These are phyloP conservation scores for Termitomyces sp. DNA, from an alignment of 768 basidiomycete species.

Conservation along the genomic window DNA sequence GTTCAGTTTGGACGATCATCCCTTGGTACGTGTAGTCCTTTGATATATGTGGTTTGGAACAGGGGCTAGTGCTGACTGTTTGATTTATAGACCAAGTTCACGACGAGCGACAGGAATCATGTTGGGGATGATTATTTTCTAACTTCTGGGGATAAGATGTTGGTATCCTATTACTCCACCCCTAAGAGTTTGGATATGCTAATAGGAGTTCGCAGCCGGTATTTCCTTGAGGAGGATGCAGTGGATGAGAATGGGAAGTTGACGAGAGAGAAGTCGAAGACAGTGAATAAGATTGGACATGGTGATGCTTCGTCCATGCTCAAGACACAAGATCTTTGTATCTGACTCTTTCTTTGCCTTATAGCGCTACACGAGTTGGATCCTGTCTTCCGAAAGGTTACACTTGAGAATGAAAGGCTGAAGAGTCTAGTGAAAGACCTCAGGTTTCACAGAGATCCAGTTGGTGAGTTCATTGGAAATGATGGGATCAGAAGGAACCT, in stretches of 20 bases:
- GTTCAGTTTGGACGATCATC: conserved; percentile 75
- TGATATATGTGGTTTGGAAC: background rate
- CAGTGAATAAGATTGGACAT: conserved; percentile 95
- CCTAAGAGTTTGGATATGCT: background rate
- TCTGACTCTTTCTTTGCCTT: background rate
- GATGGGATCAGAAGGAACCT: background rate
- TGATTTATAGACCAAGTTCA: conserved; percentile 74
- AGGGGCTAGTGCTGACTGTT: background rate
- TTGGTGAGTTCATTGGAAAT: conserved; percentile 39
- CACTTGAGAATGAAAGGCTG: conserved; percentile 73
- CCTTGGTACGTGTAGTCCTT: conserved; percentile 46
- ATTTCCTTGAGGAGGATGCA: conserved; percentile 90
- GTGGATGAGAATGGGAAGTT: conserved; percentile 66
- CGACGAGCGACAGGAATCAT: conserved; percentile 70
- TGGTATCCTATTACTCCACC: conserved; percentile 7
- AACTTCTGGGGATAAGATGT: conserved; percentile 88
- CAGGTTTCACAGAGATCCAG: conserved; percentile 79
- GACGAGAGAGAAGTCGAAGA: conserved; percentile 60
- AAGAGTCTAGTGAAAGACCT: conserved; percentile 70
- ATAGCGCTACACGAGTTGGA: conserved; percentile 83
- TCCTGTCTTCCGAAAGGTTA: conserved; percentile 71
- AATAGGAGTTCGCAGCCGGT: conserved; percentile 40
- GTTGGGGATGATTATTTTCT: conserved; percentile 94
- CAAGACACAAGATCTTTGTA: background rate
- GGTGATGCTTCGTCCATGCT: conserved; percentile 37